These are phyloP conservation scores for Diaporthe velutina DNA, from an alignment of 2,329 filamentous ascomycete genomes.

Conservation along the genomic window DNA sequence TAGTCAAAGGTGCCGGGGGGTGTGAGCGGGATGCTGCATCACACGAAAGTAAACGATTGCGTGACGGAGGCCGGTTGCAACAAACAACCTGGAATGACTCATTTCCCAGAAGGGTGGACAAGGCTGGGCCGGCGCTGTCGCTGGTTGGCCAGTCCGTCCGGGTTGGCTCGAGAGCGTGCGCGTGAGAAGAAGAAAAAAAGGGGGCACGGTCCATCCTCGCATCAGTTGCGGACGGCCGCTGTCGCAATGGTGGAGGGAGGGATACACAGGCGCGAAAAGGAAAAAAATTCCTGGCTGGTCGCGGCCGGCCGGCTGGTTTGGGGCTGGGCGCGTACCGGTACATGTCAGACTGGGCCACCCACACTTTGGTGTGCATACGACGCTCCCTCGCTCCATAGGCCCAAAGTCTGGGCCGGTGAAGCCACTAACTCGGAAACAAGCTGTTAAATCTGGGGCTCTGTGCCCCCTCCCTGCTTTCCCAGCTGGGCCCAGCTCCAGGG, in stretches of 20 bases:
- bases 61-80: conserved; percentile 31
- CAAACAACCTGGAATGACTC: conserved; percentile 37
- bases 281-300: conserved; percentile 33
- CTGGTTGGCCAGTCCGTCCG: conserved; percentile 28
- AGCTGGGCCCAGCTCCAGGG: conserved; percentile 29
- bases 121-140: conserved; percentile 34
- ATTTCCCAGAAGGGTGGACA: conserved; percentile 36
- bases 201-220: conserved; percentile 37
- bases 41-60: conserved; percentile 30
- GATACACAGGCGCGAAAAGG: conserved; percentile 35
- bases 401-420: conserved; percentile 36
- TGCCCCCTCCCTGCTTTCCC: conserved; percentile 35
- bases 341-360: conserved; percentile 37
- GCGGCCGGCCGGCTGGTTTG: conserved; percentile 9
- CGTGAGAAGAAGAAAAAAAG: conserved; percentile 27
- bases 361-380: conserved; percentile 31
- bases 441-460: conserved; percentile 37
- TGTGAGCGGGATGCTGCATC: conserved; percentile 3
- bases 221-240: conserved; percentile 26
- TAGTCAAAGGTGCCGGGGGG: not conserved
- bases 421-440: conserved; percentile 35
- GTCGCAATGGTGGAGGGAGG: conserved; percentile 33
- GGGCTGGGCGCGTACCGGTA: conserved; percentile 36
- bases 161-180: conserved; percentile 21
- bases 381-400: conserved; percentile 40